Base-by-base conservation (phyloP, 805 yeast species). In the Sugiyamaella valdiviana region DNA sequence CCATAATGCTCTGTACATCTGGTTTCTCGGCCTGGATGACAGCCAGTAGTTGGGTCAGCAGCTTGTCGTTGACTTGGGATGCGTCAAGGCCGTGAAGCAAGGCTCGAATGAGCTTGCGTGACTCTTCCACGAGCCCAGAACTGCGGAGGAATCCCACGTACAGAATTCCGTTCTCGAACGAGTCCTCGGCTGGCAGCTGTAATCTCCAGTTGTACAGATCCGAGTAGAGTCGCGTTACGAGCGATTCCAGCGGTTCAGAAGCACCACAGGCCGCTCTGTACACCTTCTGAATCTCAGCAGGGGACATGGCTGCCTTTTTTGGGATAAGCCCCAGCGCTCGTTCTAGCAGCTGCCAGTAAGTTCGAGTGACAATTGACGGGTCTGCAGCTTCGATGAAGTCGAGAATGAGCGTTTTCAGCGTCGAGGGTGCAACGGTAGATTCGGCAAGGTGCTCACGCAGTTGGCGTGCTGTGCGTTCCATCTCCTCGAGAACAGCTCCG, bases 111-210 rank as follows among this genome's bases (percentile, higher is more conserved):
- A 41, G 36, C 29, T 41, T 41, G 15, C 26, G 44, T 10, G 44
- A 41, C 29, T 41, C 44, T 19, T 22, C 44, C 12, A 41, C 12
- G 15, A 24, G 36, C 12, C 44, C 44, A 6, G 20, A n/a, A 15
- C 21, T 14, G 21, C 44, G 36, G 12, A 41, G 36, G 14, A 23
- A 41, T 36, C 22, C 12, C 42, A 54, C 54, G 49, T 53, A 63
- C 4, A 46, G 39, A 29, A 53, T 20, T 2, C 62, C 63, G 39
- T 61, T 62, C 23, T 46, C 43, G 2, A 57, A 45, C 15, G 47
- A 16, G 7, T 49, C 46, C 24, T 7, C 9, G 12, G 32, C 32
- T 2, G 32, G 14, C 32, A 26, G 10, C 10, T 26, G 9, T 6
- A n/a, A 26, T 6, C 14, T 26, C 32, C 32, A 7, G 14, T 26